These are phyloP conservation scores for Microbotryum silenes-acaulis DNA, from an alignment of 1,284 basidiomycete genomes.

Conservation along the genomic window DNA sequence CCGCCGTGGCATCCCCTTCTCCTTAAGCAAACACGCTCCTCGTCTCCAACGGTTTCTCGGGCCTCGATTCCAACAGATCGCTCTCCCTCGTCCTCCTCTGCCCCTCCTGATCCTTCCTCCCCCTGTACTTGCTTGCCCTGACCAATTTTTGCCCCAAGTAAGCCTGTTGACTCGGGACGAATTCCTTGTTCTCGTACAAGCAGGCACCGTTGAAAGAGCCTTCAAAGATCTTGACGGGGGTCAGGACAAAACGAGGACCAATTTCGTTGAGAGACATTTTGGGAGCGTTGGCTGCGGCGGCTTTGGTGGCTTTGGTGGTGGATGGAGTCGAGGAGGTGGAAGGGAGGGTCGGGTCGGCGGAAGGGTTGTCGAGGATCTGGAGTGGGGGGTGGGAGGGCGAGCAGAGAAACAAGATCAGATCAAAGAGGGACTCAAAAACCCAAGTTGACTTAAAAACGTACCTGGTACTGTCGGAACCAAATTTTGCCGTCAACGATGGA, in stretches of 20 bases:
- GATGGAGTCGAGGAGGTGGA: constrained; percentile 17
- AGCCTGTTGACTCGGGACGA: constrained; percentile 27
- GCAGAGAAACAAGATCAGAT: background rate
- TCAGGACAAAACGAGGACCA: constrained; percentile 93
- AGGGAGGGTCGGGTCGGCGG: constrained; percentile 46
- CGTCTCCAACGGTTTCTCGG: constrained; percentile 26
- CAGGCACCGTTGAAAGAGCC: constrained; percentile 92
- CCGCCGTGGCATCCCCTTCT: background rate
- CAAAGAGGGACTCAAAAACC: no score
- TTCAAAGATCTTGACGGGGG: constrained; percentile 97
- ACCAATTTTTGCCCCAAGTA: constrained; percentile 15
- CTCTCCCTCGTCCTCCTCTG: constrained; percentile 16
- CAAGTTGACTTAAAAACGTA: constrained; percentile 35
- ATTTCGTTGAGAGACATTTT: constrained; percentile 78
- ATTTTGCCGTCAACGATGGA: constrained; percentile 92
- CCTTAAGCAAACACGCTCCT: constrained; percentile 29
- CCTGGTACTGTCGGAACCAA: constrained; percentile 99
- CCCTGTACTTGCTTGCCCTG: constrained; percentile 31
- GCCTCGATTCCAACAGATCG: constrained; percentile 15
- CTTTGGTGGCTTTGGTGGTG: constrained; percentile 29
- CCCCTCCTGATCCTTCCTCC: constrained; percentile 29
- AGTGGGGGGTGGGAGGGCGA: constrained; percentile 25
- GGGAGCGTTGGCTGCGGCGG: constrained; percentile 32
- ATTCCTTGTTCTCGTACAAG: constrained; percentile 83
- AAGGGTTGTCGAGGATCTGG: constrained; percentile 54